phyloP scores from a whole-genome alignment of 1,139 yeast species.

The Waltiozyma sp. region DNA sequence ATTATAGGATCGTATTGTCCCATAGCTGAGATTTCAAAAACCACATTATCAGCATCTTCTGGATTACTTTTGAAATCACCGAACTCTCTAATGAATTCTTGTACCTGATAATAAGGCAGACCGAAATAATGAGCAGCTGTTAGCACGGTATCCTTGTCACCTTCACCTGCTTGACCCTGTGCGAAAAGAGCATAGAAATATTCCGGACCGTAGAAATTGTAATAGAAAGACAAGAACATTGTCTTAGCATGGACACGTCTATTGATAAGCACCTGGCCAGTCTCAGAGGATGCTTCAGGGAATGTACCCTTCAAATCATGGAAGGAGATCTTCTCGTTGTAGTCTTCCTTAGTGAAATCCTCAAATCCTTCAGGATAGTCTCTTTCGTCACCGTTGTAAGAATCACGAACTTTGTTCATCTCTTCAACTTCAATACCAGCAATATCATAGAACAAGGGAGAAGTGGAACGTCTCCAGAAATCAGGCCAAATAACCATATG shows the following conservation, averaged over 20 bases:
- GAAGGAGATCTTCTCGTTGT: slow-evolving; percentile 33
- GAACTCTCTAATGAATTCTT: slow-evolving; percentile 19
- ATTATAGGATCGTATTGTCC: slow-evolving; percentile 19
- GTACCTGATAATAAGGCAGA: slow-evolving; percentile 58
- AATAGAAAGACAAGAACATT: slow-evolving; percentile 58
- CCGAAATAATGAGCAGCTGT: slow-evolving; percentile 63
- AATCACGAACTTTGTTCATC: slow-evolving; percentile 30
- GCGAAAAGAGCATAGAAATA: slow-evolving; percentile 71
- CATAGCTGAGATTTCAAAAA: slow-evolving; percentile 17
- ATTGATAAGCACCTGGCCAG: slow-evolving; percentile 67
- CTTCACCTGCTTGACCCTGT: slow-evolving; percentile 82
- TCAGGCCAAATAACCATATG: slow-evolving; percentile 56
- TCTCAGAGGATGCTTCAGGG: slow-evolving; percentile 74
- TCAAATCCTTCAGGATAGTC: slow-evolving; percentile 15
- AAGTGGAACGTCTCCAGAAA: slow-evolving; percentile 52
- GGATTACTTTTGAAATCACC: slow-evolving; percentile 8
- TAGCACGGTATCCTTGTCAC: slow-evolving; percentile 80
- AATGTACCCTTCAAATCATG: slow-evolving; percentile 62
- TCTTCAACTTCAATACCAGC: slow-evolving; percentile 34
- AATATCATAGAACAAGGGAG: slow-evolving; percentile 49
- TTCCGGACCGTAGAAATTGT: slow-evolving; percentile 68
- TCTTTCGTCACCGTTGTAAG: slow-evolving; percentile 23
- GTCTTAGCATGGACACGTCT: slow-evolving; percentile 57
- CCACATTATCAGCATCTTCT: slow-evolving; percentile 6
- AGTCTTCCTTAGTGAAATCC: slow-evolving; percentile 13